phyloP scores from a whole-genome alignment of 1,284 basidiomycete genomes.

The Sparassis latifolia region DNA sequence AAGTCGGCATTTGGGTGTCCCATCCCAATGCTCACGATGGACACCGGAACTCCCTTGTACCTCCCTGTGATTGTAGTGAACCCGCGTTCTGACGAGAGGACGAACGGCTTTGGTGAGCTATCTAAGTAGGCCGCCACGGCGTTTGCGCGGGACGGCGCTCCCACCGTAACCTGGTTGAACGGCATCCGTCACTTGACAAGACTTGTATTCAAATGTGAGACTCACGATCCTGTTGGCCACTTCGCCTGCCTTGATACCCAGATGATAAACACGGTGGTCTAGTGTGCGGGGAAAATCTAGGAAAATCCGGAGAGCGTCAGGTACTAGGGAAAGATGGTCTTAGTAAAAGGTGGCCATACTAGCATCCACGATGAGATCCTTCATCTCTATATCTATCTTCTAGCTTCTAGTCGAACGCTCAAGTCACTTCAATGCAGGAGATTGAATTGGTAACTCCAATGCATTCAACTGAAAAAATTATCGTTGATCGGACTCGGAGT shows the following conservation, averaged over 20 bases:
- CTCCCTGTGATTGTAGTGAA: conserved; percentile 78
- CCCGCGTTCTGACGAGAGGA: conserved; percentile 65
- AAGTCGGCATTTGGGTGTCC: conserved; percentile 79
- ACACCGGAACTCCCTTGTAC: conserved; percentile 63
- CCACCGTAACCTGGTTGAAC: conserved; percentile 60
- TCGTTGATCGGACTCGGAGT: too few species aligned
- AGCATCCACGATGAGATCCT: conserved; percentile 50
- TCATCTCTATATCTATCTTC: conserved; percentile 33
- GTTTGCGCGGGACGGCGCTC: conserved; percentile 63
- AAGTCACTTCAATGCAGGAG: too few species aligned
- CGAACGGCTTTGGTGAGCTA: conserved; percentile 48
- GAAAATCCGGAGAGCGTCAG: conserved; percentile 1
- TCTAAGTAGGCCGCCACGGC: conserved; percentile 60
- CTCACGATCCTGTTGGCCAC: conserved; percentile 77
- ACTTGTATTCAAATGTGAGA: background rate
- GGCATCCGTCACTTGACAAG: too few species aligned
- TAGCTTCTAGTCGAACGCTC: background rate
- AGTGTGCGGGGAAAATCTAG: conserved; percentile 69
- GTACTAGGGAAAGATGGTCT: background rate
- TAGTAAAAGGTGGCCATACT: conserved; percentile 32
- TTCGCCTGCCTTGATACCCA: conserved; percentile 66
- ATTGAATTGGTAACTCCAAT: too few species aligned
- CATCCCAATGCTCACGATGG: conserved; percentile 81
- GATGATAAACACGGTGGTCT: conserved; percentile 70
- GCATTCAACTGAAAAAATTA: too few species aligned